Evolutionary conservation across 805 yeast genomes (phyloP), one percentile per base, ranked within the genome.

Genomic region (Lipomyces orientalis): DNA sequence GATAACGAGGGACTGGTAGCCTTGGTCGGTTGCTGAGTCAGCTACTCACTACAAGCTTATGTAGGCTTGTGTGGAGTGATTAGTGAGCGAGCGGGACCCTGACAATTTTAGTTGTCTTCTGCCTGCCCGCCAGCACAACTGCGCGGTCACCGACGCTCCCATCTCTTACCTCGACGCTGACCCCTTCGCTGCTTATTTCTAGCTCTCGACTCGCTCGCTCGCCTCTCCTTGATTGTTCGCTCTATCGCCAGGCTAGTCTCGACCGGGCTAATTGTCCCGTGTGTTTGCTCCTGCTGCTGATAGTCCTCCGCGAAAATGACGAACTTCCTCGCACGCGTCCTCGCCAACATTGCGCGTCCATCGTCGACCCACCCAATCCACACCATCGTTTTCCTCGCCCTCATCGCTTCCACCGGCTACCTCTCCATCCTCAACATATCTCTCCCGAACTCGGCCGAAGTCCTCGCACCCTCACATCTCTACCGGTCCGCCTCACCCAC

Each of bases 351-450:
- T 22, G 64, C 72, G 39, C 65, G 70, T 14, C 66, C 71, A 9
- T 52, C 70, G 12, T 64, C 72, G 61, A 58, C 67, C 33, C 70
- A 88, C 75, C 99, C 99, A 19, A 91, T 94, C 72, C 98, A 93
- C 79, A 85, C 92, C 64, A 87, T 93, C 62, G 86, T 92, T 58
- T 75, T 86, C 65, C 85, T 92, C 5, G 84, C 94, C 14, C 79
- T 93, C 60, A 77, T 91, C 54, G 95, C 97, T 1, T 89, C 97
- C 2, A 80, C 90, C 62, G 89, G 94, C 8, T 94, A 93, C 77
- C 82, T 93, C 66, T 85, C 93, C 2, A 85, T 77, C 70, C 79
- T 86, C 66, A 81, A 80, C 72, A 73, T 79, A 58, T 77, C 80
- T 56, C 77, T 79, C n/a, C 79, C 80, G 12, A 65, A 64, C 16